These are phyloP conservation scores for Elaeis guineensis DNA, from an alignment of 176 grass and related monocot genomes.

Conservation along the genomic window DNA sequence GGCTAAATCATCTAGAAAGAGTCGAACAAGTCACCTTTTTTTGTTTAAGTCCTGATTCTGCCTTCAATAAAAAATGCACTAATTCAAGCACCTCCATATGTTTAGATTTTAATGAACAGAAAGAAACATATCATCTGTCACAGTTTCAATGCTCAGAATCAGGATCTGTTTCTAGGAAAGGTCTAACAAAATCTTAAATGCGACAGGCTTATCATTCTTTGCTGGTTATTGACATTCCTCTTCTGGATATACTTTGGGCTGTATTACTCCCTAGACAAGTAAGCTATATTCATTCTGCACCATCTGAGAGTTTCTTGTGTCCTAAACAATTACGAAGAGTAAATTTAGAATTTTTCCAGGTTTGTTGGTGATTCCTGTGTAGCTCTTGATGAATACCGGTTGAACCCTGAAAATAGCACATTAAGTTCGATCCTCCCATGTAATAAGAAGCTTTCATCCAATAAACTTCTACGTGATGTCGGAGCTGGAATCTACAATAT, in stretches of 20 bases:
- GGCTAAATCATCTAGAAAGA: not conserved
- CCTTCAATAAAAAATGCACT: too few relatives aligned
- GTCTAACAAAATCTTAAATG: too few relatives aligned
- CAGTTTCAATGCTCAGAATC: too few relatives aligned
- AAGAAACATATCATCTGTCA: too few relatives aligned
- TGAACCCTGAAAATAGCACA: constrained; percentile 72
- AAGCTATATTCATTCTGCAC: constrained; percentile 15
- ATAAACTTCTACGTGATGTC: constrained; percentile 43
- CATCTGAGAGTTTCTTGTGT: not conserved
- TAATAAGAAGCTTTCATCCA: constrained; percentile 32
- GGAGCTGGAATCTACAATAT: constrained; percentile 57
- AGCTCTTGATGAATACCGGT: constrained; percentile 67
- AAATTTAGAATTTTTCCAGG: constrained; percentile 14
- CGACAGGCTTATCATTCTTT: constrained; percentile 52
- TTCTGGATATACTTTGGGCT: constrained; percentile 76
- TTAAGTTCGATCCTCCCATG: constrained; percentile 71
- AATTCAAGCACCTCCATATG: too few relatives aligned
- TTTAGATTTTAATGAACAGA: too few relatives aligned
- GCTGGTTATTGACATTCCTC: constrained; percentile 64
- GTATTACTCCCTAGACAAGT: constrained; percentile 81
- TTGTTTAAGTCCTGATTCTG: constrained; percentile 2
- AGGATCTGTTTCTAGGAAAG: too few relatives aligned
- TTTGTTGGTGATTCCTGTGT: constrained; percentile 68
- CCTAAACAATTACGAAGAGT: not conserved
- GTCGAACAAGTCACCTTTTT: not conserved